Percentiles rank a stretch among this genome's conserved stretches.
Conservation (phyloP, 106 monocot species). For the Ottelia alismoides region DNA sequence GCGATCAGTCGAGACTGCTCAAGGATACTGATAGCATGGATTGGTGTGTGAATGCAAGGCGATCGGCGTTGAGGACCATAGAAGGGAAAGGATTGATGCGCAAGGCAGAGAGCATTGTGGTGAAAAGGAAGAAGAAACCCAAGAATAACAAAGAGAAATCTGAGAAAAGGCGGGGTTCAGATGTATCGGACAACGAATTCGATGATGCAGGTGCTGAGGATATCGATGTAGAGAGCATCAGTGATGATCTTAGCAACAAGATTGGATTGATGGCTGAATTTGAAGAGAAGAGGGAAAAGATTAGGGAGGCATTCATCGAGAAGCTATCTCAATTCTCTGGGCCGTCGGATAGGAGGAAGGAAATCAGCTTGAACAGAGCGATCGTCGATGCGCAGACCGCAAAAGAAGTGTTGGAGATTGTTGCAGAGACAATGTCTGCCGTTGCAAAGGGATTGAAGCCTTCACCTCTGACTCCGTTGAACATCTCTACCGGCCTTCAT, state of each 20-base stretch:
- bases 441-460: slow-evolving; percentile 87
- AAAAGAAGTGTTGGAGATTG: slow-evolving; percentile 66
- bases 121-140: slow-evolving; percentile 77
- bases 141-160: slow-evolving; percentile 19
- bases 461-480: slow-evolving; percentile 80
- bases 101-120: slow-evolving; percentile 38
- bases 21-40: slow-evolving; percentile 65
- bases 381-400: slow-evolving; percentile 74
- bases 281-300: slow-evolving; percentile 51
- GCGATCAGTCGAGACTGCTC: slow-evolving; percentile 41
- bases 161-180: slow-evolving; percentile 19
- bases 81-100: slow-evolving; percentile 51
- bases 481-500: slow-evolving; percentile 79
- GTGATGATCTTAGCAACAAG: slow-evolving; percentile 17
- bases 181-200: slow-evolving; percentile 1
- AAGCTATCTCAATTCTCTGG: slow-evolving; percentile 65
- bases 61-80: slow-evolving; percentile 48
- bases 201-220: slow-evolving; percentile 27
- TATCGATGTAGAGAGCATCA: slow-evolving; percentile 22
- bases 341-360: slow-evolving; percentile 71
- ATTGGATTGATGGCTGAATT: slow-evolving; percentile 46
- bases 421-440: slow-evolving; percentile 44
- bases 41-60: slow-evolving; percentile 88
- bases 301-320: slow-evolving; percentile 52
- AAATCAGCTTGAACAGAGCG: slow-evolving; percentile 54